These are phyloP conservation scores for Calonectria pseudoreteaudii DNA, from an alignment of 2,329 filamentous ascomycete species.

Conservation along the genomic window DNA sequence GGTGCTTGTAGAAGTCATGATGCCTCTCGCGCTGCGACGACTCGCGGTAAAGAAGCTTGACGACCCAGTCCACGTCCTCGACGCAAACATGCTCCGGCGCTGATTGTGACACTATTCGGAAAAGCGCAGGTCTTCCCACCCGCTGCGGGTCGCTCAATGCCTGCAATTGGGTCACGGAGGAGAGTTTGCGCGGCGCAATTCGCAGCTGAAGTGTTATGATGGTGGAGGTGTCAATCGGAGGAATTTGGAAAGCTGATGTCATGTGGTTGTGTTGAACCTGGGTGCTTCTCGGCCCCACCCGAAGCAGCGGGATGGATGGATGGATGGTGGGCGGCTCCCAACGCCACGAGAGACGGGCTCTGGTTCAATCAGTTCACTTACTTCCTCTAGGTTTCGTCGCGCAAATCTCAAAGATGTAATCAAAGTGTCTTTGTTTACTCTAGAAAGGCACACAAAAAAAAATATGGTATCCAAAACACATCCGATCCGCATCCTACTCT, in stretches of 20 bases:
- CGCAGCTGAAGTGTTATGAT: not conserved
- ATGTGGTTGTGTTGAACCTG: constrained; percentile 14
- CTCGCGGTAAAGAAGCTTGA: constrained; percentile 24
- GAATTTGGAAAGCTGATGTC: constrained; percentile 33
- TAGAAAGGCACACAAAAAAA: not conserved
- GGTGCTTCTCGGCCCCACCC: constrained; percentile 10
- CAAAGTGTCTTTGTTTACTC: not conserved
- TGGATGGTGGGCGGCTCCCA: too few relatives aligned
- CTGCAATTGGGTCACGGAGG: not conserved
- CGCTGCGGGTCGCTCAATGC: not conserved
- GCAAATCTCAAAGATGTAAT: too few relatives aligned
- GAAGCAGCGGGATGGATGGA: not conserved
- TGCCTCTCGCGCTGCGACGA: constrained; percentile 28
- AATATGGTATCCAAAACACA: not conserved
- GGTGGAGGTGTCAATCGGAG: constrained; percentile 3
- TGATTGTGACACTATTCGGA: not conserved
- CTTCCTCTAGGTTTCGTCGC: not conserved
- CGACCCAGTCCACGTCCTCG: constrained; percentile 21
- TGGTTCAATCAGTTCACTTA: not conserved
- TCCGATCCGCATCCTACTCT: not conserved
- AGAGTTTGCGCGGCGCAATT: not conserved
- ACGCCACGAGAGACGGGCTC: not conserved
- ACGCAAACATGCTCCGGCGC: constrained; percentile 36
- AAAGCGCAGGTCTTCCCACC: not conserved
- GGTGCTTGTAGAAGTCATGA: constrained; percentile 47